Evolutionary conservation across 2,329 filamentous ascomycete species (phyloP).

Genomic region (Stenocarpella maydis): DNA sequence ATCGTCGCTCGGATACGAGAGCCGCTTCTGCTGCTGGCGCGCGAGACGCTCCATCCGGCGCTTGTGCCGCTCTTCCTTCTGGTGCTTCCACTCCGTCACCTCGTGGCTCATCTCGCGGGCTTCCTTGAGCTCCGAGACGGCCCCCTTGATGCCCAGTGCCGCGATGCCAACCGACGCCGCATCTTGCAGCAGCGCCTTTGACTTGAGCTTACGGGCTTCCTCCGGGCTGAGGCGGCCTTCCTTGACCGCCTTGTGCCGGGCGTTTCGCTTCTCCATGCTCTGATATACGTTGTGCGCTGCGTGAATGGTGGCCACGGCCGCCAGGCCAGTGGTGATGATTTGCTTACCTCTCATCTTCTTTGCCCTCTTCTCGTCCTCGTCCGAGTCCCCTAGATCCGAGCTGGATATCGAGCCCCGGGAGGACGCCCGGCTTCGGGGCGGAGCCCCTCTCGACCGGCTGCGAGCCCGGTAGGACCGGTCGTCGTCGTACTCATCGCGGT

Average conservation of each 20-base stretch:
- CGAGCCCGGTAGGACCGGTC: constrained; percentile 52
- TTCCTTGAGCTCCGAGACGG: constrained; percentile 64
- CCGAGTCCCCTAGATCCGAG: constrained; percentile 65
- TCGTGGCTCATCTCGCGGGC: constrained; percentile 59
- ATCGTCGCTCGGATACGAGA: constrained; percentile 32
- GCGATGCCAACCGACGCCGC: constrained; percentile 67
- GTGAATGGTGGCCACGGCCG: constrained; percentile 67
- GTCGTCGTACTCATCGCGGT: constrained; percentile 55
- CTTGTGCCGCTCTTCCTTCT: constrained; percentile 59
- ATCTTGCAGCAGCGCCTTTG: constrained; percentile 64
- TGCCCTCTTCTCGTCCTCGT: constrained; percentile 61
- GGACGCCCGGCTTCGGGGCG: constrained; percentile 45
- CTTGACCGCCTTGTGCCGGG: constrained; percentile 60
- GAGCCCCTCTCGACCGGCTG: constrained; percentile 50
- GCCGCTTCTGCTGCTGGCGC: constrained; percentile 25
- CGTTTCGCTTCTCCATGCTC: constrained; percentile 65
- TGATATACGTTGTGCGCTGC: constrained; percentile 66
- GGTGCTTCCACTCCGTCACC: constrained; percentile 56
- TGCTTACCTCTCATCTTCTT: constrained; percentile 71
- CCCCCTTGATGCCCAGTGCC: constrained; percentile 65
- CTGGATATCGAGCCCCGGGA: constrained; percentile 57
- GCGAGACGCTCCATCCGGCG: constrained; percentile 51
- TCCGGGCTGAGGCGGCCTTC: constrained; percentile 59
- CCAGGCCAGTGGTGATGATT: constrained; percentile 63
- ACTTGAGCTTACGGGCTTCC: constrained; percentile 65